These are phyloP conservation scores for Claviceps sp. DNA, from an alignment of 2,329 filamentous ascomycete species.

Conservation along the genomic window DNA sequence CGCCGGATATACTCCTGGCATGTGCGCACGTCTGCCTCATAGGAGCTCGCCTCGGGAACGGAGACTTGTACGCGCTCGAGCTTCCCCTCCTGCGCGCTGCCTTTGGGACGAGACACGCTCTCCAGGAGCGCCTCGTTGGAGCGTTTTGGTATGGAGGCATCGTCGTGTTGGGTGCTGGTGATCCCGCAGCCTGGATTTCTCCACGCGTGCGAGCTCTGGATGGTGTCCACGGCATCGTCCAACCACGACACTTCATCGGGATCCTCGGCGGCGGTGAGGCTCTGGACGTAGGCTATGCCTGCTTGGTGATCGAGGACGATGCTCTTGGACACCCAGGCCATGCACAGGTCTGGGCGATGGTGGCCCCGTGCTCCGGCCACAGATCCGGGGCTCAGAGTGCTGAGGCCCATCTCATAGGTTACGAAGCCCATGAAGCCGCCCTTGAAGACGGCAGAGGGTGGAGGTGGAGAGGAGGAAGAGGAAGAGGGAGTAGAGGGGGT, in stretches of 20 bases:
- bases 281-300: conserved; percentile 50
- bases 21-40: conserved; percentile 50
- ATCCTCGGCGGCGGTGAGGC: conserved; percentile 12
- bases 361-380: conserved; percentile 18
- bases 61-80: conserved; percentile 15
- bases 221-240: conserved; percentile 13
- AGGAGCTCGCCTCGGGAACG: conserved; percentile 33
- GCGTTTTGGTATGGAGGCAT: conserved; percentile 1
- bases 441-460: conserved; percentile 44
- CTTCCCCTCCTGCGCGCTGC: not conserved
- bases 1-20: conserved; percentile 62
- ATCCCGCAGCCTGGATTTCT: conserved; percentile 4
- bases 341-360: conserved; percentile 53
- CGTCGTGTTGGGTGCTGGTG: not conserved
- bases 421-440: conserved; percentile 77
- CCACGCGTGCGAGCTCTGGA: conserved; percentile 23
- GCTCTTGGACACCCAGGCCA: conserved; percentile 65
- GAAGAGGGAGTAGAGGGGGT: too few species aligned
- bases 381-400: conserved; percentile 18
- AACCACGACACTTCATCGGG: conserved; percentile 19
- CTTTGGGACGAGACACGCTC: not conserved
- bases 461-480: too few species aligned
- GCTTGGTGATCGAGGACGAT: conserved; percentile 62
- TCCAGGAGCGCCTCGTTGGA: conserved; percentile 10
- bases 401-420: conserved; percentile 70